These are phyloP conservation scores for Durio zibethinus DNA, from an alignment of 345 rosid genomes.

Conservation along the genomic window DNA sequence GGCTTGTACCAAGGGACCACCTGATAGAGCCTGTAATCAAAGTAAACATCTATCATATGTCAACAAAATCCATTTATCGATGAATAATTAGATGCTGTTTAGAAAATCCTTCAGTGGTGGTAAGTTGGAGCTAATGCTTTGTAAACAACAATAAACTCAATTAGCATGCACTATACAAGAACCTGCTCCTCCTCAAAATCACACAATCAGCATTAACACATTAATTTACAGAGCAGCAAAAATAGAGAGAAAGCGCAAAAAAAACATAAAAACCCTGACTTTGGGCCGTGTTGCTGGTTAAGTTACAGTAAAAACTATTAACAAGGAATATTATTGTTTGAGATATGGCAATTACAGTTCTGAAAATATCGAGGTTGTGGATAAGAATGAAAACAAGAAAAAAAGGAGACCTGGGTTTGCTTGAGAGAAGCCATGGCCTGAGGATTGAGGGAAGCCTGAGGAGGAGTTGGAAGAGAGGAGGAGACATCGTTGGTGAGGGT, in stretches of 20 bases:
- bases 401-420: constrained; percentile 71
- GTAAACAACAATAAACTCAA: constrained; percentile 2
- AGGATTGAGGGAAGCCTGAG: constrained; percentile 54
- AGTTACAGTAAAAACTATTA: not conserved
- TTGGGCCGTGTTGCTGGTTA: not conserved
- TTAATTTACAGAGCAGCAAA: not conserved
- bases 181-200: not conserved
- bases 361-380: not conserved
- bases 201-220: not conserved
- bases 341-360: not conserved
- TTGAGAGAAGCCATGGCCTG: constrained; percentile 80
- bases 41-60: not conserved
- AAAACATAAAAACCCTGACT: not conserved
- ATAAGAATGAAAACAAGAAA: not conserved
- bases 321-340: not conserved
- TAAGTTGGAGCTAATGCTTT: not conserved
- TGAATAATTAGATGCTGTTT: not conserved
- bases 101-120: not conserved
- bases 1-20: constrained; percentile 92
- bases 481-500: constrained; percentile 58
- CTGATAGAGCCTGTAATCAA: constrained; percentile 62
- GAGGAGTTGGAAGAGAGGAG: constrained; percentile 37
- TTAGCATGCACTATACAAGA: not conserved
- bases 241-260: not conserved
- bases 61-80: not conserved